These are phyloP conservation scores for Microcera coccophila DNA, from an alignment of 2,329 filamentous ascomycete genomes.

Conservation along the genomic window DNA sequence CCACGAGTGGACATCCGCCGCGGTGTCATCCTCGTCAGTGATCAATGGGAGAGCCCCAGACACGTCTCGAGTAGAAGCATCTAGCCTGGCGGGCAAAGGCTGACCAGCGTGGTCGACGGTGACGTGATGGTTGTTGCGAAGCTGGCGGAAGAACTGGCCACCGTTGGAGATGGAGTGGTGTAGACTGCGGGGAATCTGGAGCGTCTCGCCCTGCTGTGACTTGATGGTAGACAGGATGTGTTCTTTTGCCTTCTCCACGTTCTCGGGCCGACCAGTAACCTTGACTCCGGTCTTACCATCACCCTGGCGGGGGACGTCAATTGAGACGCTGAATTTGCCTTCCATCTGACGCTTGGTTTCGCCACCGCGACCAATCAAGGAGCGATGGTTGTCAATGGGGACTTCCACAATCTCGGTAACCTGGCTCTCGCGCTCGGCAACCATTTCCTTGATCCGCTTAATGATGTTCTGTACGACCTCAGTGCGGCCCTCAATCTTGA, in stretches of 20 bases:
- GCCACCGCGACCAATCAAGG: slow-evolving; percentile 87
- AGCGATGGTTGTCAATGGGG: slow-evolving; percentile 82
- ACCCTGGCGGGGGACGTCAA: slow-evolving; percentile 90
- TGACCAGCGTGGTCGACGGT: slow-evolving; percentile 89
- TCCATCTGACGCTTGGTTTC: slow-evolving; percentile 83
- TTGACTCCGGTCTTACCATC: slow-evolving; percentile 81
- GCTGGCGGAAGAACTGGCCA: slow-evolving; percentile 86
- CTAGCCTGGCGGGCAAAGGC: slow-evolving; percentile 66
- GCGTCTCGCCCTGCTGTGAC: slow-evolving; percentile 80
- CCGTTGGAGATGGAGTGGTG: slow-evolving; percentile 86
- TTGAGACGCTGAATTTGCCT: slow-evolving; percentile 75
- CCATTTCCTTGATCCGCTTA: slow-evolving; percentile 74
- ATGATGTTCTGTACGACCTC: slow-evolving; percentile 87
- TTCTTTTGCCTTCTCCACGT: slow-evolving; percentile 80
- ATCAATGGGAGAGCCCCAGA: slow-evolving; percentile 77
- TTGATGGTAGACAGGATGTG: slow-evolving; percentile 78
- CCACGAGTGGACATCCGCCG: slow-evolving; percentile 74
- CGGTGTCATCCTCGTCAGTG: slow-evolving; percentile 71
- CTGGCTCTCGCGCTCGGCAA: slow-evolving; percentile 79
- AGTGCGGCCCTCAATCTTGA: slow-evolving; percentile 82
- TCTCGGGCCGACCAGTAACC: slow-evolving; percentile 71
- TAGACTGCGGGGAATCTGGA: slow-evolving; percentile 76
- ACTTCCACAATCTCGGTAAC: slow-evolving; percentile 75
- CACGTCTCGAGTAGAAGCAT: slow-evolving; percentile 52
- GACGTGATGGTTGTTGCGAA: slow-evolving; percentile 81